Conservation (phyloP, 78 protist species). For the Trichosphaerium sp. region DNA sequence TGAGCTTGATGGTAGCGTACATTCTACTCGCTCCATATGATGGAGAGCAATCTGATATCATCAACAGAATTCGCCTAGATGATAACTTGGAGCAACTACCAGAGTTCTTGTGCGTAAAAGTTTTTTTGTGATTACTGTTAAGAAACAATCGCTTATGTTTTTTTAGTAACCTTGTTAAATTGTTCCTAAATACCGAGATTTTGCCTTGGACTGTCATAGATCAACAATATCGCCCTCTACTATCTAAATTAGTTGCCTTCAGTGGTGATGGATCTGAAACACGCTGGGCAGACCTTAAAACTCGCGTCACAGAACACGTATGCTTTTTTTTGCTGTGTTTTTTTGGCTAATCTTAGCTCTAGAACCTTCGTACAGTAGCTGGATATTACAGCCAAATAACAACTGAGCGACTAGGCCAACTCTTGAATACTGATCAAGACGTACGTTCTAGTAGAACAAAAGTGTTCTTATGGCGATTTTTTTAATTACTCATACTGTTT, state of each 20-base stretch:
- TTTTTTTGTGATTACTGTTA: too few species aligned
- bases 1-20: slow-evolving; percentile 29
- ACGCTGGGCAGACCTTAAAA: slow-evolving; percentile 25
- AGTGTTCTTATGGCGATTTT: background rate
- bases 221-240: slow-evolving; percentile 3
- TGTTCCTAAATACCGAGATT: slow-evolving; percentile 26
- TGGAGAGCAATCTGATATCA: slow-evolving; percentile 50
- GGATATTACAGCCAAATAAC: slow-evolving; percentile 57
- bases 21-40: slow-evolving; percentile 39
- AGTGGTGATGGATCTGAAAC: slow-evolving; percentile 1
- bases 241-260: slow-evolving; percentile 5
- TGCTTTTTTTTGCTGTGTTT: background rate
- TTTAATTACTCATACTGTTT: background rate
- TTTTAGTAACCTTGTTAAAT: slow-evolving; percentile 2
- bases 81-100: slow-evolving; percentile 42
- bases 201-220: slow-evolving; percentile 35
- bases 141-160: too few species aligned
- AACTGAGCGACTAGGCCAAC: slow-evolving; percentile 36
- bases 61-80: slow-evolving; percentile 19
- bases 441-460: slow-evolving; percentile 18
- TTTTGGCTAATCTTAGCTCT: background rate
- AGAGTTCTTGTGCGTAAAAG: slow-evolving; percentile 20
- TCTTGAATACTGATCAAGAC: slow-evolving; percentile 31
- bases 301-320: slow-evolving; percentile 59
- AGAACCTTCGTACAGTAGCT: slow-evolving; percentile 52